Percentiles rank a stretch among this genome's conserved stretches.
Conservation (phyloP, 2,329 filamentous ascomycete genomes). For the Diplodia scrobiculata region DNA sequence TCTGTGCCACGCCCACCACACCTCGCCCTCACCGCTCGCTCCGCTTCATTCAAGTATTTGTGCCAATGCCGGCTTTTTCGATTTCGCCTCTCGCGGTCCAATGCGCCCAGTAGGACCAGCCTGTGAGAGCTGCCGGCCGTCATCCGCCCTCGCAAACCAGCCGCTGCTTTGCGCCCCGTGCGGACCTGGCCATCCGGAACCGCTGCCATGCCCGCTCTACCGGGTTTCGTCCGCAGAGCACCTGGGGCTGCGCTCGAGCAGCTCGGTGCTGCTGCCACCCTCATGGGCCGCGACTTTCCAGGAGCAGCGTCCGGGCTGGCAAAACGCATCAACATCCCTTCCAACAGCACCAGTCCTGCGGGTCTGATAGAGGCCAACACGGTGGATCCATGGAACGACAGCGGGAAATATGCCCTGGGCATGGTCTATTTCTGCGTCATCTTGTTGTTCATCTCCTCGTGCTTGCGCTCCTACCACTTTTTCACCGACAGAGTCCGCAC, state of each 20-base stretch:
- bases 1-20: background rate
- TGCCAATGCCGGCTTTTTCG: constrained; percentile 19
- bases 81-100: background rate
- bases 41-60: constrained; percentile 1
- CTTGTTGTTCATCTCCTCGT: constrained; percentile 66
- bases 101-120: constrained; percentile 7
- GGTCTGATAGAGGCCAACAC: constrained; percentile 59
- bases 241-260: constrained; percentile 13
- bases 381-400: constrained; percentile 75
- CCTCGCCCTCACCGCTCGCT: constrained; percentile 12
- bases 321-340: constrained; percentile 58
- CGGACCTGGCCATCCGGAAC: constrained; percentile 1
- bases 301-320: constrained; percentile 39
- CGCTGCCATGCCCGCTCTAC: constrained; percentile 28
- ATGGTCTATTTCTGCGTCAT: constrained; percentile 87
- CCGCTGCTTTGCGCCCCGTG: background rate
- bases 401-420: constrained; percentile 81
- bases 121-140: constrained; percentile 8
- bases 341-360: constrained; percentile 58
- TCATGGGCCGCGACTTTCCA: constrained; percentile 7
- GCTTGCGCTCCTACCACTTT: constrained; percentile 78
- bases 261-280: constrained; percentile 12
- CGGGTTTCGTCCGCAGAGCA: constrained; percentile 6
- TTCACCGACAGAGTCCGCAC: constrained; percentile 94
- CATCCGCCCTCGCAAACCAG: background rate